Conservation (phyloP, 202 grass and related monocot genomes). For the Hordeum pubiflorum region DNA sequence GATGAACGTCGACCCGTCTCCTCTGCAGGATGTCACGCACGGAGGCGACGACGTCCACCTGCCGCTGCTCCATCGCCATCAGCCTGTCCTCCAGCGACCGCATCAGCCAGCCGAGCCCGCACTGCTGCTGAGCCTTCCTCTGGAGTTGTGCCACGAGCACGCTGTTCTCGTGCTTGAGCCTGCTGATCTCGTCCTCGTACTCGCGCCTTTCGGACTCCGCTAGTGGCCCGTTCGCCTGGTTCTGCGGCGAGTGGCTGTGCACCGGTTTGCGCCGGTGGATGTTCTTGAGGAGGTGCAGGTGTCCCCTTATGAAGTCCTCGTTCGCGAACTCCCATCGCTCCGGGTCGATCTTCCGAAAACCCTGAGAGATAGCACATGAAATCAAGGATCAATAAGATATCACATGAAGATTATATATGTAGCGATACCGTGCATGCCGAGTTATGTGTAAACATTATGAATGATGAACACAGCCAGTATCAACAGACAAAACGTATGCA, state of each 20-base stretch:
- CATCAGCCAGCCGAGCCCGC: slow-evolving; percentile 54
- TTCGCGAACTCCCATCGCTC: slow-evolving; percentile 93
- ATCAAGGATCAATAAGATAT: not conserved
- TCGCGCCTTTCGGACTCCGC: slow-evolving; percentile 51
- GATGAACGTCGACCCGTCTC: not conserved
- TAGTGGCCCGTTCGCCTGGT: slow-evolving; percentile 29
- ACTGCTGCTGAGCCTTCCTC: slow-evolving; percentile 47
- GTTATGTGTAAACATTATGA: too few species aligned
- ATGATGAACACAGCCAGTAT: too few species aligned
- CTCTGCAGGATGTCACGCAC: slow-evolving; percentile 51
- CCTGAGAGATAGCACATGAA: slow-evolving; percentile 30
- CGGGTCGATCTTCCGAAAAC: slow-evolving; percentile 77
- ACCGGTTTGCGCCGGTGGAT: slow-evolving; percentile 83
- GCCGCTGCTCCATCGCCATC: slow-evolving; percentile 43
- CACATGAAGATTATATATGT: too few species aligned
- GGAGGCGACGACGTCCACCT: slow-evolving; percentile 43
- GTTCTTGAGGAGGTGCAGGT: slow-evolving; percentile 65
- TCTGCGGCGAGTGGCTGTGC: slow-evolving; percentile 72
- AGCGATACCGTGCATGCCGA: too few species aligned
- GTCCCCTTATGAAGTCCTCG: slow-evolving; percentile 74
- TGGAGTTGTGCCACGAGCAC: slow-evolving; percentile 50
- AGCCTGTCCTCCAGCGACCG: slow-evolving; percentile 63
- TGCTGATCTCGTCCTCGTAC: slow-evolving; percentile 62
- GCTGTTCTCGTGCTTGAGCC: slow-evolving; percentile 60
- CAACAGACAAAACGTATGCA: too few species aligned